Conservation (phyloP, 2,329 filamentous ascomycete species). For the Bipolaris zeicola region DNA sequence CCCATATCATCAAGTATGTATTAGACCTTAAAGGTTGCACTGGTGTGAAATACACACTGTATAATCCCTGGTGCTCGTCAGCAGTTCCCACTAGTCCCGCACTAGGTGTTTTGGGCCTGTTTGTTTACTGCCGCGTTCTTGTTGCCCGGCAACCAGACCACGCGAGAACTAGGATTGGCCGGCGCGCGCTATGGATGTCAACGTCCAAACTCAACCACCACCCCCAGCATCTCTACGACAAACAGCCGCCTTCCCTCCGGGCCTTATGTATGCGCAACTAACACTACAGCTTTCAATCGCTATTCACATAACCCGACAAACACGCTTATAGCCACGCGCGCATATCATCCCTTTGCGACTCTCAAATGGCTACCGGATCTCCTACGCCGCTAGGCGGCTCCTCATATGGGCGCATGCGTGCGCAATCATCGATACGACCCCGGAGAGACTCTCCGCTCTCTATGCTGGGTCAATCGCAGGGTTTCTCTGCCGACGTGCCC, state of each 20-base stretch:
- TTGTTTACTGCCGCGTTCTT: constrained; percentile 18
- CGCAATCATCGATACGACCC: constrained; percentile 42
- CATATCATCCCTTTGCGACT: constrained; percentile 19
- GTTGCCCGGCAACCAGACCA: constrained; percentile 36
- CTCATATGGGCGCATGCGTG: constrained; percentile 48
- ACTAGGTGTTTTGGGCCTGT: constrained; percentile 2
- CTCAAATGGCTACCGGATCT: constrained; percentile 47
- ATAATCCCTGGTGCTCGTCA: too few relatives aligned
- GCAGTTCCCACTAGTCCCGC: not conserved
- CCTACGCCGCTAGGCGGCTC: constrained; percentile 46
- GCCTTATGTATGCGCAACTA: constrained; percentile 49
- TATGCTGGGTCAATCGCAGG: constrained; percentile 51
- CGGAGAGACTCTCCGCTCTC: constrained; percentile 56
- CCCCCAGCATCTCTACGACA: constrained; percentile 44
- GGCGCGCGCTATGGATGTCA: constrained; percentile 29
- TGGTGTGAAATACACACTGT: not conserved
- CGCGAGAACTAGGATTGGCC: constrained; percentile 31
- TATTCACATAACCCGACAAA: constrained; percentile 36
- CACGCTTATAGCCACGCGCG: constrained; percentile 30
- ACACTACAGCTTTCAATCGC: constrained; percentile 47
- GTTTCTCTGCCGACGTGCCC: constrained; percentile 53
- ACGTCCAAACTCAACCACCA: constrained; percentile 26
- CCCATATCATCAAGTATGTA: not conserved
- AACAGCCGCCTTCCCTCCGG: constrained; percentile 37
- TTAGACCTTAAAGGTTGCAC: not conserved